A percentile compares a stretch with the other conserved stretches of the same genome.
These are phyloP conservation scores for Botrytis byssoidea DNA, from an alignment of 2,329 filamentous ascomycete genomes.

Conservation along the genomic window DNA sequence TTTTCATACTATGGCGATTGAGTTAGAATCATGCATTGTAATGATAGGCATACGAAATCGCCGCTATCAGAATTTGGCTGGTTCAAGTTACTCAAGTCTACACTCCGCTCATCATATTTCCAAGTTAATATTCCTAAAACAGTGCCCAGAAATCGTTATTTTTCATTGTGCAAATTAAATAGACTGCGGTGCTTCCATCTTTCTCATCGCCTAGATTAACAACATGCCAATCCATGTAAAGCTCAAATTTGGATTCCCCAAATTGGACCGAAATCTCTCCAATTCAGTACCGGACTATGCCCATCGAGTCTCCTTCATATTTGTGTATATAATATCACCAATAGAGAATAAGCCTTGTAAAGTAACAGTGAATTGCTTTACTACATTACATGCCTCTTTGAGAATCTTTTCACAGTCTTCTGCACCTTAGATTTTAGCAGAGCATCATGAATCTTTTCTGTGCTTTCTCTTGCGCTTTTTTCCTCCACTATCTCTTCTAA, in stretches of 20 bases:
- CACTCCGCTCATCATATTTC: too few relatives aligned
- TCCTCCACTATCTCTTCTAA: not conserved
- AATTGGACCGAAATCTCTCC: not conserved
- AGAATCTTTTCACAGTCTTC: too few relatives aligned
- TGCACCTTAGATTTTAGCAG: not conserved
- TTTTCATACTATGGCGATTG: too few relatives aligned
- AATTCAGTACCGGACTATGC: not conserved
- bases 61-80: too few relatives aligned
- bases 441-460: not conserved
- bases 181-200: not conserved
- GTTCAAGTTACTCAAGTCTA: too few relatives aligned
- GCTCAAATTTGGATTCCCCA: not conserved
- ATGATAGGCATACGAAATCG: too few relatives aligned
- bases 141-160: too few relatives aligned
- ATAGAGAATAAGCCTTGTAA: not conserved
- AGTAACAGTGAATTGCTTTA: too few relatives aligned
- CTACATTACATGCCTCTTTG: too few relatives aligned
- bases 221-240: not conserved
- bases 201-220: not conserved
- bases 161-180: not conserved
- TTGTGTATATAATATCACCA: not conserved
- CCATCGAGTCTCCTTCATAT: not conserved
- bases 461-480: not conserved
- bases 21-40: too few relatives aligned
- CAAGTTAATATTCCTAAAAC: not conserved